Base-by-base conservation (phyloP, 202 grass and related monocot species). In the Dendrocalamus latiflorus region DNA sequence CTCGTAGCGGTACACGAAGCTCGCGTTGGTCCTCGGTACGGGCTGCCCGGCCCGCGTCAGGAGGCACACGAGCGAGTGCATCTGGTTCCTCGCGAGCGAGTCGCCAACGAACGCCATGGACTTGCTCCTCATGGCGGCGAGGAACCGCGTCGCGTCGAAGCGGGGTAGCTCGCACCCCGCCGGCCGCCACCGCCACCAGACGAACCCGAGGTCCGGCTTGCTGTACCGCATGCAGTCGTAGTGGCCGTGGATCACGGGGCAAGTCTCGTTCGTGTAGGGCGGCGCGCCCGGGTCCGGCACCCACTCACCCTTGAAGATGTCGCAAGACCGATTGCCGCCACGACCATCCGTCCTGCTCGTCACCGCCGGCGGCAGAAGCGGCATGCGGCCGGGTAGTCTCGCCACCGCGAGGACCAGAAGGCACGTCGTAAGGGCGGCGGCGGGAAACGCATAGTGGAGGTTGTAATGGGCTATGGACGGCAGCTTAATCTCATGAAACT, bases 41-140 rank as follows among this genome's bases (percentile, higher is more conserved):
- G 80, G 80, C n/a, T 2, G 55, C 73, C 71, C 83, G 18, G 65
- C 54, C 80, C 55, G 80, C 33, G 87, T 30, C 44, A 89, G 54
- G 74, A 91, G 86, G 72, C 89, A 91, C 1, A 91, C 72, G 22
- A 91, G 75, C 30, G 89, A 91, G 65, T 91, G 89, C 85, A 91
- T 88, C 33, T 91, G 85, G 89, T 91, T 91, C 75, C 89, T 70
- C 1, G 81, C 81, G 2, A 88, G 39, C 47, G 89, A 91, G 65
- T 88, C 89, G 3, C 89, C 89, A 9, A 91, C 71, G 65, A 91
- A 91, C 17, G 81, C 89, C 80, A 85, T 54, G 58, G 86, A 72
- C 34, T 36, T 83, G 0, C 75, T 62, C 68, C 22, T 79, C 48
- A 68, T 48, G 5, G 41, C 58, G 53, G 43, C 72, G 20, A 91